These are phyloP conservation scores for Apophysomyces elegans DNA, from an alignment of 371 early-diverging fungal species.

Conservation along the genomic window DNA sequence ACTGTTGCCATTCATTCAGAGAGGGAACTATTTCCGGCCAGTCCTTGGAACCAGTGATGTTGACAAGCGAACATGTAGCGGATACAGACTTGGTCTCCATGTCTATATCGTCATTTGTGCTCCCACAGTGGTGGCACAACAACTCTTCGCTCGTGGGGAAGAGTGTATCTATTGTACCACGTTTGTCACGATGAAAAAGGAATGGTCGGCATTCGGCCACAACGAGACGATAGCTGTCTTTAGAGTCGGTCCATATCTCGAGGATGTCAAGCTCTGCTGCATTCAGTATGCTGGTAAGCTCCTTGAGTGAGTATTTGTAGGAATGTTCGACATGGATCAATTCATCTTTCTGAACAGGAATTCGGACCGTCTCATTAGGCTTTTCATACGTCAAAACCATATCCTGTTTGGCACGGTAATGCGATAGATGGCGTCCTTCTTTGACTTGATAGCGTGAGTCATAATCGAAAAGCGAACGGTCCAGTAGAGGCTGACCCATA, in stretches of 20 bases:
- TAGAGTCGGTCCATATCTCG: conserved; percentile 66
- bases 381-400: conserved; percentile 51
- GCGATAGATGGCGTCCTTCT: conserved; percentile 83
- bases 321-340: conserved; percentile 89
- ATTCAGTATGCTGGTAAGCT: conserved; percentile 62
- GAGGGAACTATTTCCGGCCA: conserved; percentile 54
- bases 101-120: not conserved
- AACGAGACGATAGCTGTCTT: conserved; percentile 71
- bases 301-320: conserved; percentile 77
- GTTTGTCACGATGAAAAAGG: conserved; percentile 42
- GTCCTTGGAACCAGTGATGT: conserved; percentile 8
- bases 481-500: conserved; percentile 61
- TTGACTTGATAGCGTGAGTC: conserved; percentile 73
- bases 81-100: not conserved
- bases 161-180: conserved; percentile 15
- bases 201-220: conserved; percentile 76
- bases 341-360: conserved; percentile 69
- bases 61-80: not conserved
- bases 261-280: conserved; percentile 57
- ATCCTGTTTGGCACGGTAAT: conserved; percentile 63
- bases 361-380: conserved; percentile 24
- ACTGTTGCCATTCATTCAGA: conserved; percentile 70
- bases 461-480: conserved; percentile 69
- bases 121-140: not conserved
- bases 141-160: conserved; percentile 16